A percentile compares a stretch with the other conserved stretches of the same genome.
Conservation (phyloP, 192 early-diverging fungal species). For the Allomyces arbusculus region DNA sequence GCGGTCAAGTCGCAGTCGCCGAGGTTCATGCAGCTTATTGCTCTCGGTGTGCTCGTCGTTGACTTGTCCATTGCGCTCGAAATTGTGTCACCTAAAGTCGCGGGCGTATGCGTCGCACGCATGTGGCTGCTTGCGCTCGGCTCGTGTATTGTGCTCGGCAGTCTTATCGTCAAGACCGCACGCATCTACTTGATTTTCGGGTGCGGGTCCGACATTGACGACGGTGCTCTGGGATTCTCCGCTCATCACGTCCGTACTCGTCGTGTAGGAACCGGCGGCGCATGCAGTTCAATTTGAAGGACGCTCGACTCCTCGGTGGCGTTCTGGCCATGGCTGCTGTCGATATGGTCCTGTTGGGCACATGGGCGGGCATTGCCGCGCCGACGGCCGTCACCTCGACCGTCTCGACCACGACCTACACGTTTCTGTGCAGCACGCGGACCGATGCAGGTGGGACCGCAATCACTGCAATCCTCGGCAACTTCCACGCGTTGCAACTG, state of each 20-base stretch:
- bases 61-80: not conserved
- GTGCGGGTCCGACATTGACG: too few relatives aligned
- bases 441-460: not conserved
- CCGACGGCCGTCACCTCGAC: not conserved
- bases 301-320: not conserved
- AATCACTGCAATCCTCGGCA: not conserved
- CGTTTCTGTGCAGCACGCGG: not conserved
- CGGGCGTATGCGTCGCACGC: not conserved
- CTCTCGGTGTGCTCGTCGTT: not conserved
- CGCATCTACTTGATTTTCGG: not conserved
- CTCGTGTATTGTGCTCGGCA: not conserved
- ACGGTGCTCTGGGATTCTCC: too few relatives aligned
- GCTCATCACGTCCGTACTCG: too few relatives aligned
- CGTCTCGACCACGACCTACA: not conserved
- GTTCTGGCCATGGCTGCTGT: not conserved
- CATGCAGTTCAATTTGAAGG: not conserved
- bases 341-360: not conserved
- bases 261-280: not conserved
- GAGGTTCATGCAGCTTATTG: not conserved
- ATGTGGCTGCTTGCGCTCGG: not conserved
- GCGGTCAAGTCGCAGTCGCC: not conserved
- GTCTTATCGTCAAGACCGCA: not conserved
- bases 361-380: not conserved
- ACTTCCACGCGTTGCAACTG: not conserved
- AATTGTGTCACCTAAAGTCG: too few relatives aligned